Evolutionary conservation across 495 filamentous ascomycete species (phyloP).

Genomic region (Tuber indicum): DNA sequence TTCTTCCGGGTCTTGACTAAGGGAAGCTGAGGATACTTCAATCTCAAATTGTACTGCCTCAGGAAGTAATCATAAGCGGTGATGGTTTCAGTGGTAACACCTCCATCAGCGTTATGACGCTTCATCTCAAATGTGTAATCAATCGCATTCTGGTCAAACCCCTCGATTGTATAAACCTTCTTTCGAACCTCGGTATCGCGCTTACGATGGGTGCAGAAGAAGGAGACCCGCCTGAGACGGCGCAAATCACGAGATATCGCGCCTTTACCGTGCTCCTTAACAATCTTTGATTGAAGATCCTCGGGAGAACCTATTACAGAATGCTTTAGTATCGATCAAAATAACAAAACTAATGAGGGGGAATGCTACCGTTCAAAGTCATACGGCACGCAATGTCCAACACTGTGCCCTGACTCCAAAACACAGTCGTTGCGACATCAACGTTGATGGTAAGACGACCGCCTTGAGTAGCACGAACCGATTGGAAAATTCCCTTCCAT

Average conservation of each 20-base stretch:
- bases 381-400: constrained; percentile 32
- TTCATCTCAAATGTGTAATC: constrained; percentile 54
- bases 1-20: constrained; percentile 63
- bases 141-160: constrained; percentile 52
- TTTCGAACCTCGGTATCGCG: constrained; percentile 30
- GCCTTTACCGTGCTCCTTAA: constrained; percentile 22
- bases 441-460: constrained; percentile 68
- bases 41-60: constrained; percentile 54
- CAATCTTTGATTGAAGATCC: constrained; percentile 21
- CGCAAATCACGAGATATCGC: constrained; percentile 44
- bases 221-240: constrained; percentile 58
- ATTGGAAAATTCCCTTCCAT: constrained; percentile 77
- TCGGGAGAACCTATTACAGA: constrained; percentile 30
- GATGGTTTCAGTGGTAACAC: constrained; percentile 41
- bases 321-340: constrained; percentile 6
- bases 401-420: constrained; percentile 53
- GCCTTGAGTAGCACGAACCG: constrained; percentile 54
- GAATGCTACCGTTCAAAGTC: constrained; percentile 19
- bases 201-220: constrained; percentile 55
- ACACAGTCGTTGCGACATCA: constrained; percentile 72
- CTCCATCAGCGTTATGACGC: constrained; percentile 47
- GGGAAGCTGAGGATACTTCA: constrained; percentile 56
- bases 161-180: constrained; percentile 58
- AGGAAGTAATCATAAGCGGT: constrained; percentile 62
- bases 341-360: constrained; percentile 6